Percentiles rank a stretch among this genome's conserved stretches.
Conservation (phyloP, 257 asterid species). For the Solanum virginianum region DNA sequence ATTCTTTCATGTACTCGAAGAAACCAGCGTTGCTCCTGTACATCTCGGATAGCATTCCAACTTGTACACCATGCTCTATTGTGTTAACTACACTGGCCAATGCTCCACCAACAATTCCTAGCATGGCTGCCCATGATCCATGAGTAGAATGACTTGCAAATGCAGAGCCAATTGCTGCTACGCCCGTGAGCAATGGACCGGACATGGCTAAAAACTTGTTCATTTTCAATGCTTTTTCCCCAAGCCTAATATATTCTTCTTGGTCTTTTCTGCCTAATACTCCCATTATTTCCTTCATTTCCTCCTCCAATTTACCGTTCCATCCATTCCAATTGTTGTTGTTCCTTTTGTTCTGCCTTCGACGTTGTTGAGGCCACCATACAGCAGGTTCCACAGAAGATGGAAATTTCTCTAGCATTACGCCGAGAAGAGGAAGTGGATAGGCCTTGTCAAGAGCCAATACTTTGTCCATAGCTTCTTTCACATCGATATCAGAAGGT, state of each 20-base stretch:
- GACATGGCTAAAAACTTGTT: constrained; percentile 33
- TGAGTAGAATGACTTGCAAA: constrained; percentile 18
- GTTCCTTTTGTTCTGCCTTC: neutral
- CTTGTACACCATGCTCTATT: constrained; percentile 66
- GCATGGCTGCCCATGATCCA: constrained; percentile 20
- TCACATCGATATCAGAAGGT: constrained; percentile 24
- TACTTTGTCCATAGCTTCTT: constrained; percentile 41
- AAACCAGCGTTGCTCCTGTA: constrained; percentile 69
- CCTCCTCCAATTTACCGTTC: constrained; percentile 37
- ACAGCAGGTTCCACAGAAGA: constrained; percentile 34
- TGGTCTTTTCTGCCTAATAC: constrained; percentile 27
- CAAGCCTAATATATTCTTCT: constrained; percentile 41
- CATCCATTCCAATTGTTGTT: constrained; percentile 28
- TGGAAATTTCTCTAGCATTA: constrained; percentile 28
- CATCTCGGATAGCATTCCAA: constrained; percentile 84
- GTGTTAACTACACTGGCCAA: constrained; percentile 50
- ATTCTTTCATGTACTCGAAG: constrained; percentile 45
- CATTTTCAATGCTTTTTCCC: constrained; percentile 36
- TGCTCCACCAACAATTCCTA: constrained; percentile 53
- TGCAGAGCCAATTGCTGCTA: constrained; percentile 49
- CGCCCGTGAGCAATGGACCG: constrained; percentile 51
- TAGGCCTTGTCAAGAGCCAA: constrained; percentile 58
- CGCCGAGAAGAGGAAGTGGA: constrained; percentile 35
- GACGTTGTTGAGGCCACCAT: constrained; percentile 37
- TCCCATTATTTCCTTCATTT: constrained; percentile 32